These are phyloP conservation scores for Poteriospumella lacustris DNA, from an alignment of 108 stramenopile species.

Conservation along the genomic window DNA sequence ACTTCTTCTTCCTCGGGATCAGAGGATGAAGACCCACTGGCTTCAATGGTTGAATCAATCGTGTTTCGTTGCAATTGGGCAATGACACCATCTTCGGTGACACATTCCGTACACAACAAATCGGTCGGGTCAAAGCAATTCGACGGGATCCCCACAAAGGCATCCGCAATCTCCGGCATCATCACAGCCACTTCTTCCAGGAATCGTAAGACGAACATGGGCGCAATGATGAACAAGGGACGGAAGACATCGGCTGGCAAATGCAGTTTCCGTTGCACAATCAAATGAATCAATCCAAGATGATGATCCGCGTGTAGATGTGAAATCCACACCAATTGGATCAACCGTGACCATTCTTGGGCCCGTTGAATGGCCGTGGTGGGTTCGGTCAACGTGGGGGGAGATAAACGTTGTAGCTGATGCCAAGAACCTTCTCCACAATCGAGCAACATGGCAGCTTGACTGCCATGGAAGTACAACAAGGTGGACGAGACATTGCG, in stretches of 20 bases:
- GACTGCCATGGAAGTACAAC: conserved; percentile 29
- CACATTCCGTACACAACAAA: too few relatives aligned
- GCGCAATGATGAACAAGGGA: conserved; percentile 77
- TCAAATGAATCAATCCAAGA: conserved; percentile 75
- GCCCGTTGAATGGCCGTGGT: conserved; percentile 12
- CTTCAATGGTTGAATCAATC: too few relatives aligned
- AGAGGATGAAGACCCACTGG: too few relatives aligned
- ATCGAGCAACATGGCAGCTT: conserved; percentile 71
- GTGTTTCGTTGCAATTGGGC: too few relatives aligned
- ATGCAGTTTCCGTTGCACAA: too few relatives aligned
- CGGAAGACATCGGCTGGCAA: too few relatives aligned
- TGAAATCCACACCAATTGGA: conserved; percentile 86
- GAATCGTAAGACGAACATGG: conserved; percentile 63
- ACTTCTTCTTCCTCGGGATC: too few relatives aligned
- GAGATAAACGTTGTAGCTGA: conserved; percentile 56
- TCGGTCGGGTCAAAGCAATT: too few relatives aligned
- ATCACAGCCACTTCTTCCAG: too few relatives aligned
- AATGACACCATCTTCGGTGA: too few relatives aligned
- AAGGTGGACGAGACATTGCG: conserved; percentile 88
- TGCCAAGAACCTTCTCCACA: conserved; percentile 88
- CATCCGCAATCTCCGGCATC: too few relatives aligned
- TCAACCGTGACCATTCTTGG: conserved; percentile 25
- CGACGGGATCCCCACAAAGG: too few relatives aligned
- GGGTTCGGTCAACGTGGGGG: neutral
- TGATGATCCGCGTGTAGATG: conserved; percentile 98